Base-by-base conservation (phyloP, 2,329 filamentous ascomycete species). In the Ramularia endophylla region DNA sequence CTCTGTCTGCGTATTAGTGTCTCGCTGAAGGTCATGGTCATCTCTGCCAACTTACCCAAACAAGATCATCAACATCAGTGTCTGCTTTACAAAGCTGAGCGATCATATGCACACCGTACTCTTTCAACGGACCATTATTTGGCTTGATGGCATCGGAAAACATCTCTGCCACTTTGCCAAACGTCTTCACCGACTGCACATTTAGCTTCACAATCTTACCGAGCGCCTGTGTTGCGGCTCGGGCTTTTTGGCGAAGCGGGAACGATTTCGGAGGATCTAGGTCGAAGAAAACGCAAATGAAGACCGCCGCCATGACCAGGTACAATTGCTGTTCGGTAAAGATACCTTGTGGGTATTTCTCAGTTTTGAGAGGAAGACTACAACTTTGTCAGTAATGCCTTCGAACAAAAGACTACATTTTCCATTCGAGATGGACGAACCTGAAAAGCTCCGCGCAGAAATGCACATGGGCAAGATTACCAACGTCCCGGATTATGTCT, bases 31-130 rank as follows among this genome's bases (percentile, higher is more conserved):
- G 11, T 25, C 6, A 25, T 25, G 22, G 22, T 25, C 11, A 11
- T 6, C 22, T 6, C 11, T 25, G n/a, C 22, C 22, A 6, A 25
- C 22, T 6, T 11, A 25, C 22, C 70, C 72, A 77, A 20, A 77
- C 74, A 18, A 78, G 64, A 15, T 74, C 67, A 18, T 73, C 61
- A 5, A 69, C 58, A 2, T 68, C 37, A 8, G 48, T 39, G 6
- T 68, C 65, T 6, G 65, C 67, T 28, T 67, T 65, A 13, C 75
- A 63, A 8, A 80, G 63, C 9, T 71, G 68, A 40, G 72, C 59
- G 46, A 80, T 74, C 65, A 80, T 72, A 50, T 77, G 71, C 6
- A 68, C 62, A 8, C 76, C 77, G 53, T 78, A 79, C 40, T 68
- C 62, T 32, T 67, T 68, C 19, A 79, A 64, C 2, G 65, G 55